Evolutionary conservation across 352 stramenopile genomes (phyloP), one percentile per base, ranked within the genome.

Genomic region (Pythium insidiosum): DNA sequence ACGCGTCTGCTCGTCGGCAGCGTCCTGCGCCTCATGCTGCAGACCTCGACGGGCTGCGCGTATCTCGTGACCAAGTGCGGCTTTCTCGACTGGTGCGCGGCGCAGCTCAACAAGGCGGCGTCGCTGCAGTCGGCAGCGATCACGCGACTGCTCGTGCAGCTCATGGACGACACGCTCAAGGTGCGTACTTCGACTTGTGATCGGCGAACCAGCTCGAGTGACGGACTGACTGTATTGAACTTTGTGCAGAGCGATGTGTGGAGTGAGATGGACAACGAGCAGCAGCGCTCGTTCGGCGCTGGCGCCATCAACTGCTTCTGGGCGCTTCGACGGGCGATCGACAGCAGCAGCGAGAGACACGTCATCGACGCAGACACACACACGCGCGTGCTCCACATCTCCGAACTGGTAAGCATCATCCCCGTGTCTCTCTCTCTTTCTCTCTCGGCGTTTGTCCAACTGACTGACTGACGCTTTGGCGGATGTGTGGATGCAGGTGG

Each of bases 1-100:
- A 90, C 81, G 5, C 76, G 87, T 45, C 53, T 66, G 21, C 60
- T 90, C 21, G 72, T 94, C 38, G 63, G 56, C 11, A 72, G 61
- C 19, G 89, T 94, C 55, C 21, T 94, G 16, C 29, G 50, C 4
- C 47, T 59, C 16, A 61, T 70, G 11, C 56, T 89, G 16, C 47
- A 60, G 20, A 89, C 78, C 3, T 48, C 57, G 4, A 56, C 60
- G 4, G 78, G 78, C 26, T 56, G 61, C 2, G 44, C 63, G 11
- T 73, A 83, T 37, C 44, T 91, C 24, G 45, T 94, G 29, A 69
- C 60, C 5, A 94, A 91, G 35, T 63, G 63, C 21, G 62, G 58
- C 4, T 48, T 89, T 28, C 34, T 93, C 29, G 67, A 80, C 45
- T 93, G 80, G 80, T 21, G 88, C 15, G 43, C 58, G 0, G 36